Conservation (phyloP, 1,284 basidiomycete genomes). For the Ustilago bromivora region DNA sequence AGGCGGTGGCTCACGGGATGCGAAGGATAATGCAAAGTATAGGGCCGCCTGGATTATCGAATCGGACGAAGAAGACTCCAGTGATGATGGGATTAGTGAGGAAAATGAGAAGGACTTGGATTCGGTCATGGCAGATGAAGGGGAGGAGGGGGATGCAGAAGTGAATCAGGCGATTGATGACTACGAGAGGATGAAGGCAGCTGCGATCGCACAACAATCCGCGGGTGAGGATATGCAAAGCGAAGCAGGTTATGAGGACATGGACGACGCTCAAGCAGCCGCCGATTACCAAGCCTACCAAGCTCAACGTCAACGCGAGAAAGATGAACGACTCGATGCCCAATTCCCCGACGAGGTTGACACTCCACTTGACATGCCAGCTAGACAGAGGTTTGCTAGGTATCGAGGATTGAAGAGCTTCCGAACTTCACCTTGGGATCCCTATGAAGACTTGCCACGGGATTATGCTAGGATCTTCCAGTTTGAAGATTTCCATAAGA, state of each 20-base stretch:
- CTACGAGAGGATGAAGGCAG: constrained; percentile 85
- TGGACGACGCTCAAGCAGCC: constrained; percentile 76
- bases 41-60: constrained; percentile 68
- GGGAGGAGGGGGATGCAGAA: constrained; percentile 76
- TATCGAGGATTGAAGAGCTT: constrained; percentile 92
- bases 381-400: constrained; percentile 87
- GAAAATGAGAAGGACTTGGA: constrained; percentile 87
- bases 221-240: constrained; percentile 30
- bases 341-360: constrained; percentile 98
- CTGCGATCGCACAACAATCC: constrained; percentile 70
- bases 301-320: constrained; percentile 84
- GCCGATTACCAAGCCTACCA: constrained; percentile 75
- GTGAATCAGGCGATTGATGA: constrained; percentile 78
- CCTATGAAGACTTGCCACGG: constrained; percentile 92
- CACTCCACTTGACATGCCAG: constrained; percentile 88
- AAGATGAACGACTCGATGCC: constrained; percentile 79
- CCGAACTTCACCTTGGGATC: constrained; percentile 95
- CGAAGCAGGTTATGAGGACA: constrained; percentile 41
- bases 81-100: constrained; percentile 74
- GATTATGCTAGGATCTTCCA: constrained; percentile 97
- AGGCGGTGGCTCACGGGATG: constrained; percentile 62
- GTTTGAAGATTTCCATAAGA: constrained; percentile 93
- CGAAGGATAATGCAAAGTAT: constrained; percentile 66
- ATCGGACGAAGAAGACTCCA: constrained; percentile 57
- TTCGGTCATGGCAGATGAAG: constrained; percentile 76